Evolutionary conservation across 2,329 filamentous ascomycete species (phyloP), one percentile per base, ranked within the genome.

Genomic region (Paradendryphiella salina): DNA sequence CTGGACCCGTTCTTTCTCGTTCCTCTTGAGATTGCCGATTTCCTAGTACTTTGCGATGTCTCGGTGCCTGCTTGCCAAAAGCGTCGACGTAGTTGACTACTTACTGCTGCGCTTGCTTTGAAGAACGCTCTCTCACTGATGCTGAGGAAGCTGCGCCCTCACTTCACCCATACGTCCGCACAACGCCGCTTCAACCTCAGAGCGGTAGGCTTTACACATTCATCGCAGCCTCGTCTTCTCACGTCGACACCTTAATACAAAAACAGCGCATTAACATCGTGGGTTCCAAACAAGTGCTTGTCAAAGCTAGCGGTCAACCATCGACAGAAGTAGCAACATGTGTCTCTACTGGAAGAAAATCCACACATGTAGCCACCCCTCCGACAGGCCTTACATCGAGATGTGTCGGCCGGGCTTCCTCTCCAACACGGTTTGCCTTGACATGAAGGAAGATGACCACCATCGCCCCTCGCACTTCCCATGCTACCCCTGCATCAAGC

Each of bases 311-410:
- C 21, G 21, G 26, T 45, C 35, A 11, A 42, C 20, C 3, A 4
- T 21, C 20, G 4, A 5, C n/a, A 49, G 31, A 11, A 17, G 38
- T 4, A 14, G 31, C 40, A 56, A 5, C 33, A 66, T 66, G 64
- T 66, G 64, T 44, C 48, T 46, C 17, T 65, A 64, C 56, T 64
- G 62, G 61, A 64, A 56, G 35, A 66, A 66, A 28, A 33, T 44
- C 6, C 61, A 65, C 42, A 64, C 60, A 3, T 66, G 64, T 50
- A 46, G 36, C 3, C 56, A 65, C 52, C 31, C 41, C 41, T 56
- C 52, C 1, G 60, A 61, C 39, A 57, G 62, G 2, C 57, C 55
- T 2, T 63, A 65, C 50, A 50, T 66, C 46, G 59, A 63, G 29
- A 56, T 63, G 60, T 66, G 64, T 51, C 56, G 55, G 5, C 23